Conservation (phyloP, 2,329 filamentous ascomycete genomes). For the Aspergillus luchuensis region DNA sequence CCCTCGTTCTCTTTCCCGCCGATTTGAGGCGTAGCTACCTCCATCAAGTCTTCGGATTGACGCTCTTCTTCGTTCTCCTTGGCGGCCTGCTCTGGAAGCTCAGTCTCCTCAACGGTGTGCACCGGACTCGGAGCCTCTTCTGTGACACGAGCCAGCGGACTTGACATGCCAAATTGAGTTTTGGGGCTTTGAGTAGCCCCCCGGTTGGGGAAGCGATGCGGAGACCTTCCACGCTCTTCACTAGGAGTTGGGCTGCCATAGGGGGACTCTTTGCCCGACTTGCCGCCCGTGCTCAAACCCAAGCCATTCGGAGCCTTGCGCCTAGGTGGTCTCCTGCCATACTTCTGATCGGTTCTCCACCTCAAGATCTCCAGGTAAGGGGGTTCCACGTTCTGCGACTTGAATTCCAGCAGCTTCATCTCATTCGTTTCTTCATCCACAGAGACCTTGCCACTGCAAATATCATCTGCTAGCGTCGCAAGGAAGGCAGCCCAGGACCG, state of each 20-base stretch:
- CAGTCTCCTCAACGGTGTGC: constrained; percentile 34
- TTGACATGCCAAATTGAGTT: constrained; percentile 46
- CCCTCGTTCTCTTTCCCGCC: constrained; percentile 39
- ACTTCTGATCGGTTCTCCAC: constrained; percentile 95
- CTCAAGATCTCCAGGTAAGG: constrained; percentile 91
- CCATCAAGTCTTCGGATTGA: constrained; percentile 42
- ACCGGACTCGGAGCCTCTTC: constrained; percentile 46
- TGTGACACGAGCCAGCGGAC: constrained; percentile 50
- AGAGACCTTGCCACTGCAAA: constrained; percentile 84
- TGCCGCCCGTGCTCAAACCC: constrained; percentile 54
- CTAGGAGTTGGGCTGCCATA: constrained; percentile 50
- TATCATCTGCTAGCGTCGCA: constrained; percentile 83
- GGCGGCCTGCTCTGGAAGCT: constrained; percentile 34
- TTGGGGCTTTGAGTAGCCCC: constrained; percentile 48
- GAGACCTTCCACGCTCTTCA: constrained; percentile 53
- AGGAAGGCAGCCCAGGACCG: constrained; percentile 89
- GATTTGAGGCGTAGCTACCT: constrained; percentile 42
- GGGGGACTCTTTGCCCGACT: constrained; percentile 56
- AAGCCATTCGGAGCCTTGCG: constrained; percentile 52
- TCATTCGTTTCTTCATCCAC: constrained; percentile 92
- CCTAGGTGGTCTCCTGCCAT: constrained; percentile 64
- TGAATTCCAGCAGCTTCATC: constrained; percentile 90
- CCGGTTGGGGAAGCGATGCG: constrained; percentile 49
- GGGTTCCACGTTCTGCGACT: constrained; percentile 83
- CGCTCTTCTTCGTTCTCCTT: constrained; percentile 34